Conservation (phyloP, 306 rosid species). For the Pachyrhizus erosus region DNA sequence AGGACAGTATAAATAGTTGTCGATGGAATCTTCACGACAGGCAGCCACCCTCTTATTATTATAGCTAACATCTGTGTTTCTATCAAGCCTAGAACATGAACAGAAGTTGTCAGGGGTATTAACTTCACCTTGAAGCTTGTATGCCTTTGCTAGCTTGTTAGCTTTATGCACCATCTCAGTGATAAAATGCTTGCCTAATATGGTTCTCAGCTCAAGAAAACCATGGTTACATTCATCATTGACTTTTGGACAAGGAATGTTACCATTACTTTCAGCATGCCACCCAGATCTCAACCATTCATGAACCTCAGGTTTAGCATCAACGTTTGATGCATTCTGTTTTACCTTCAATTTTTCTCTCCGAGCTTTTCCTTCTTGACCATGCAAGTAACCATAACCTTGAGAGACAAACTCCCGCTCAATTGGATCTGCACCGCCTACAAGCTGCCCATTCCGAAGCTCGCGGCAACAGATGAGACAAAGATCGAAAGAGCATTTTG, state of each 20-base stretch:
- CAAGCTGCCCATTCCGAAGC: conserved; percentile 65
- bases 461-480: conserved; percentile 82
- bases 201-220: conserved; percentile 66
- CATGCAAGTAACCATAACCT: conserved; percentile 64
- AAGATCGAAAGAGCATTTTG: conserved; percentile 70
- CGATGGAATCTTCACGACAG: conserved; percentile 60
- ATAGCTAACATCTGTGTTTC: conserved; percentile 25
- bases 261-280: conserved; percentile 63
- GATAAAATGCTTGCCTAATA: conserved; percentile 45
- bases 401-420: conserved; percentile 40
- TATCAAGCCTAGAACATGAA: conserved; percentile 51
- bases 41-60: conserved; percentile 63
- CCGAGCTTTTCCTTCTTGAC: neutral
- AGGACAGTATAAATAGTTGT: conserved; percentile 73
- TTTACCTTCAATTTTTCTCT: no score
- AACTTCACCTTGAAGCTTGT: conserved; percentile 35
- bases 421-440: conserved; percentile 57
- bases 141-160: conserved; percentile 51
- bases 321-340: neutral
- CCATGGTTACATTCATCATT: conserved; percentile 55
- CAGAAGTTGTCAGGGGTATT: conserved; percentile 46
- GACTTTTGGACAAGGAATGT: conserved; percentile 63
- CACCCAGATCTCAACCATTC: conserved; percentile 55
- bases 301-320: conserved; percentile 2
- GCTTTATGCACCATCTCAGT: conserved; percentile 64